Conservation (phyloP, 768 basidiomycete species). For the Saitozyma sp. region DNA sequence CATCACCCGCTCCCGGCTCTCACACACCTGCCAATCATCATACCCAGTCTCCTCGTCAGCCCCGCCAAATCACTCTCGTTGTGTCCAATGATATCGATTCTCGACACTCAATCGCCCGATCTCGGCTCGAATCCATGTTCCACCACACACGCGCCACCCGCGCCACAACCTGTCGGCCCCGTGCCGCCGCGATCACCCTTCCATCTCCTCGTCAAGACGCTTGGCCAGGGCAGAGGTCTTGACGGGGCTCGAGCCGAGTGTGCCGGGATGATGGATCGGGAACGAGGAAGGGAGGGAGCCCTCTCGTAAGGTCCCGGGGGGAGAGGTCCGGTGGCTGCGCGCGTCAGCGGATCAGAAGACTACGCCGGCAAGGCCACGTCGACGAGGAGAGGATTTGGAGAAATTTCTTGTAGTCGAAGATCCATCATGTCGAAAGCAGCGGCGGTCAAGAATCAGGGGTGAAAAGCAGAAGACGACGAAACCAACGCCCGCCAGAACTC, state of each 20-base stretch:
- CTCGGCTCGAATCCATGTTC: too few relatives aligned
- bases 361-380: too few relatives aligned
- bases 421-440: not conserved
- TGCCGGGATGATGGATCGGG: slow-evolving; percentile 37
- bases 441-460: too few relatives aligned
- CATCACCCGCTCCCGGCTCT: too few relatives aligned
- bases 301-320: slow-evolving; percentile 37
- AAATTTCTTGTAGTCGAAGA: not conserved
- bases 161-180: not conserved
- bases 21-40: too few relatives aligned
- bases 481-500: not conserved
- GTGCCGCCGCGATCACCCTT: not conserved
- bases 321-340: slow-evolving; percentile 17
- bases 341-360: too few relatives aligned
- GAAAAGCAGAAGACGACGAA: too few relatives aligned
- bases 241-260: slow-evolving; percentile 41
- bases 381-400: too few relatives aligned
- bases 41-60: too few relatives aligned
- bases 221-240: slow-evolving; percentile 40
- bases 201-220: slow-evolving; percentile 37
- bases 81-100: too few relatives aligned
- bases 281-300: slow-evolving; percentile 27
- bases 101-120: too few relatives aligned
- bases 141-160: not conserved
- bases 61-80: too few relatives aligned